A percentile compares a stretch with the other conserved stretches of the same genome.
These are phyloP conservation scores for Ophiocordyceps unilateralis DNA, from an alignment of 2,329 filamentous ascomycete genomes.

Conservation along the genomic window DNA sequence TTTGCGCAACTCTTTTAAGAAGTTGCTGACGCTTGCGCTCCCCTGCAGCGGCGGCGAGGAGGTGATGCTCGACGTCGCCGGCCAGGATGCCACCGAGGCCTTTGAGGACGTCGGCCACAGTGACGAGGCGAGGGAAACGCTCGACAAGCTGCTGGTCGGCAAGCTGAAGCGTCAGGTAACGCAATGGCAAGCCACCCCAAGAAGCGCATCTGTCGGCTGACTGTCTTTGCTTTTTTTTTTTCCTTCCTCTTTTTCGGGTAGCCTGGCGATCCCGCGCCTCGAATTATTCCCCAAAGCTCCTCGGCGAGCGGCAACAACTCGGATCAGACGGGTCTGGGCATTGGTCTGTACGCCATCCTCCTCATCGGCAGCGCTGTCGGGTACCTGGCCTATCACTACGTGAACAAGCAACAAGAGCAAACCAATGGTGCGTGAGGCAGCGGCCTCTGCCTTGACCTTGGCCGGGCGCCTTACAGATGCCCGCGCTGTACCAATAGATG, in stretches of 20 bases:
- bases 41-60: slow-evolving; percentile 78
- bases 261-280: slow-evolving; percentile 66
- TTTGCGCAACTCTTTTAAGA: too few species aligned
- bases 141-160: slow-evolving; percentile 60
- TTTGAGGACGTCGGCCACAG: slow-evolving; percentile 99
- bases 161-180: slow-evolving; percentile 62
- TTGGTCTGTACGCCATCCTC: slow-evolving; percentile 68
- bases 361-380: slow-evolving; percentile 60
- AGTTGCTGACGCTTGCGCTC: background rate
- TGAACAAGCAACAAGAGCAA: slow-evolving; percentile 29
- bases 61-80: slow-evolving; percentile 87
- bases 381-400: slow-evolving; percentile 73
- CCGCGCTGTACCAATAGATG: background rate
- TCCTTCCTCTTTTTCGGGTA: slow-evolving; percentile 13
- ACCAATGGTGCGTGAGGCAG: slow-evolving; percentile 6
- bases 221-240: background rate
- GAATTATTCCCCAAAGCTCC: slow-evolving; percentile 31
- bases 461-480: background rate
- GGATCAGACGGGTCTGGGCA: slow-evolving; percentile 42
- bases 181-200: background rate
- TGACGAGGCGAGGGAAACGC: slow-evolving; percentile 91
- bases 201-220: background rate
- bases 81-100: slow-evolving; percentile 91
- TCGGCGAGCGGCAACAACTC: slow-evolving; percentile 29
- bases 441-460: background rate